A percentile compares a stretch with the other conserved stretches of the same genome.
These are phyloP conservation scores for Nigrospora sphaerica DNA, from an alignment of 2,329 filamentous ascomycete genomes.

Conservation along the genomic window DNA sequence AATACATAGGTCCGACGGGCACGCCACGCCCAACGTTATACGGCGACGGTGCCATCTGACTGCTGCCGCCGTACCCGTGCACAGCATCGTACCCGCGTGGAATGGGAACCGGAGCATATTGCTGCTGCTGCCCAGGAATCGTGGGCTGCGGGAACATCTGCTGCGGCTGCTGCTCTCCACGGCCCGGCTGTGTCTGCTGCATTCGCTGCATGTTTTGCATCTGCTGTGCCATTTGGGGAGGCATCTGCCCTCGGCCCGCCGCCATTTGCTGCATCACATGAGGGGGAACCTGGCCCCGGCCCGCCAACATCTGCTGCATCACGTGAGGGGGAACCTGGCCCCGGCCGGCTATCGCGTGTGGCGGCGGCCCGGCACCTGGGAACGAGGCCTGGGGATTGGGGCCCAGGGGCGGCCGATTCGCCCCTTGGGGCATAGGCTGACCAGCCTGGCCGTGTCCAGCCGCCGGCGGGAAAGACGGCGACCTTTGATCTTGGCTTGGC, in stretches of 20 bases:
- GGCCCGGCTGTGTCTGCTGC: conserved; percentile 7
- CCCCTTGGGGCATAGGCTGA: conserved; percentile 5
- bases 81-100: conserved; percentile 23
- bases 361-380: conserved; percentile 1
- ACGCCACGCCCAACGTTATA: conserved; percentile 15
- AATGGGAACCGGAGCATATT: conserved; percentile 23
- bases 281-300: conserved; percentile 9
- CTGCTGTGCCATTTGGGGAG: conserved; percentile 9
- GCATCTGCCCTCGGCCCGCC: conserved; percentile 9
- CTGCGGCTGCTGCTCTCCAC: conserved; percentile 8
- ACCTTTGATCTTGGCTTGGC: background rate
- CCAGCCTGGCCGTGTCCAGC: background rate
- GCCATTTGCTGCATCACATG: conserved; percentile 11
- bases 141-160: conserved; percentile 1
- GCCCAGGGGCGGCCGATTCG: conserved; percentile 1
- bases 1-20: background rate
- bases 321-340: background rate
- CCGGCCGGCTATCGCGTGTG: conserved; percentile 2
- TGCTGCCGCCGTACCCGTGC: conserved; percentile 19
- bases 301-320: conserved; percentile 3
- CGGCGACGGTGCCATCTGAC: conserved; percentile 16
- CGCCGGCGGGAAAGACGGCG: background rate
- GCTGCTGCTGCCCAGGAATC: conserved; percentile 4
- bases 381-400: conserved; percentile 8
- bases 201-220: conserved; percentile 7